A percentile compares a stretch with the other conserved stretches of the same genome.
phyloP scores from a whole-genome alignment of 1,284 basidiomycete species.

The Rhodotorula sp. region DNA sequence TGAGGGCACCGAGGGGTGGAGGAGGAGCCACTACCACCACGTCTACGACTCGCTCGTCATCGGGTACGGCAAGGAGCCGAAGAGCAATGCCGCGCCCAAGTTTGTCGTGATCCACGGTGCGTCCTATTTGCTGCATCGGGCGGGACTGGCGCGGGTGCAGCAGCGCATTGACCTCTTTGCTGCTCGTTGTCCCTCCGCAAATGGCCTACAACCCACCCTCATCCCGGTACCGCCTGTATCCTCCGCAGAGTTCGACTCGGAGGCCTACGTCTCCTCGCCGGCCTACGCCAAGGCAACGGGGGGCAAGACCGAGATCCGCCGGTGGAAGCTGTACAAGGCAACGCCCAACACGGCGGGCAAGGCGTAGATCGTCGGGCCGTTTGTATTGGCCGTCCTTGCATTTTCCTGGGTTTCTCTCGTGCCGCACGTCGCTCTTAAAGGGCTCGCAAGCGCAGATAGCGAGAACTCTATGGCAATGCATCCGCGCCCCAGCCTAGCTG shows the following conservation, averaged over 20 bases:
- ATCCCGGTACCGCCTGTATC: not conserved
- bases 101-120: conserved; percentile 36
- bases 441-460: no score
- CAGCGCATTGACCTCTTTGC: not conserved
- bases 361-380: not conserved
- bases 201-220: no score
- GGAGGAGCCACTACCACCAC: conserved; percentile 34
- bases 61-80: conserved; percentile 27
- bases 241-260: conserved; percentile 36
- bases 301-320: conserved; percentile 30
- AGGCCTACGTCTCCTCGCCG: conserved; percentile 25
- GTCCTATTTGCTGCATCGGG: not conserved
- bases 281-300: conserved; percentile 27
- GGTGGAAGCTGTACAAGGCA: conserved; percentile 42
- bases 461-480: not conserved
- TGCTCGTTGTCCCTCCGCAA: not conserved
- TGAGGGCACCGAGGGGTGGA: conserved; percentile 29
- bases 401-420: no score
- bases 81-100: conserved; percentile 33
- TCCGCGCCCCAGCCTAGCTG: not conserved
- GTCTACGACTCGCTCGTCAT: conserved; percentile 39
- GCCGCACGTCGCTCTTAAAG: no score
- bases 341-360: conserved; percentile 35
- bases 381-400: no score
- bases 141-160: not conserved